phyloP scores from a whole-genome alignment of 2,329 filamentous ascomycete species.

The Graphilbum fragrans region DNA sequence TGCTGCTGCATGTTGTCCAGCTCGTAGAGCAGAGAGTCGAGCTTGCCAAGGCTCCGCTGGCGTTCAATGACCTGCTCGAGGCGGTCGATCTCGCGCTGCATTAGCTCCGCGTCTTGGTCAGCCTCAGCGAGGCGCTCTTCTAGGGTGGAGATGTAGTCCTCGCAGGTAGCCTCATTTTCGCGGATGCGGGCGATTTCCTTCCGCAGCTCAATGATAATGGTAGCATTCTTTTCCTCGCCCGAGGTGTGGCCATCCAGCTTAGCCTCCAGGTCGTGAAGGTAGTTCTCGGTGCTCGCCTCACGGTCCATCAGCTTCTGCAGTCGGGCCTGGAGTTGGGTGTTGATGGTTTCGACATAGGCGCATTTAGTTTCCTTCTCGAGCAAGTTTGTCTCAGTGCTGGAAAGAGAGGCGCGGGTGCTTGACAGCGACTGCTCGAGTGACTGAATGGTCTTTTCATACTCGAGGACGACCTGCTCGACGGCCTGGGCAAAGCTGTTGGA shows the following conservation, averaged over 20 bases:
- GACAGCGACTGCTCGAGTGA: slow-evolving; percentile 83
- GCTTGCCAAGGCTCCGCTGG: slow-evolving; percentile 85
- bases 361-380: slow-evolving; percentile 91
- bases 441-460: slow-evolving; percentile 98
- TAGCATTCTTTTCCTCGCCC: slow-evolving; percentile 84
- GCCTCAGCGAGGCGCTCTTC: slow-evolving; percentile 92
- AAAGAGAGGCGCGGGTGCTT: slow-evolving; percentile 71
- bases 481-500: slow-evolving; percentile 94
- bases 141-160: slow-evolving; percentile 94
- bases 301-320: slow-evolving; percentile 90
- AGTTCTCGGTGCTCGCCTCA: slow-evolving; percentile 82
- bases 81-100: slow-evolving; percentile 92
- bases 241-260: slow-evolving; percentile 84
- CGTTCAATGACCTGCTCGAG: slow-evolving; percentile 92
- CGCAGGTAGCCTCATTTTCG: slow-evolving; percentile 80
- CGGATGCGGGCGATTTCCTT: slow-evolving; percentile 82
- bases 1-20: slow-evolving; percentile 66
- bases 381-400: slow-evolving; percentile 72
- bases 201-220: slow-evolving; percentile 73
- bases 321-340: slow-evolving; percentile 75
- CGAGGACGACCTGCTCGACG: slow-evolving; percentile 88
- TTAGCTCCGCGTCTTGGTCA: slow-evolving; percentile 89
- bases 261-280: slow-evolving; percentile 80
- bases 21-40: slow-evolving; percentile 86
- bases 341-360: slow-evolving; percentile 85